Conservation (phyloP, 1,284 basidiomycete genomes). For the Paramarasmius palmivorus region DNA sequence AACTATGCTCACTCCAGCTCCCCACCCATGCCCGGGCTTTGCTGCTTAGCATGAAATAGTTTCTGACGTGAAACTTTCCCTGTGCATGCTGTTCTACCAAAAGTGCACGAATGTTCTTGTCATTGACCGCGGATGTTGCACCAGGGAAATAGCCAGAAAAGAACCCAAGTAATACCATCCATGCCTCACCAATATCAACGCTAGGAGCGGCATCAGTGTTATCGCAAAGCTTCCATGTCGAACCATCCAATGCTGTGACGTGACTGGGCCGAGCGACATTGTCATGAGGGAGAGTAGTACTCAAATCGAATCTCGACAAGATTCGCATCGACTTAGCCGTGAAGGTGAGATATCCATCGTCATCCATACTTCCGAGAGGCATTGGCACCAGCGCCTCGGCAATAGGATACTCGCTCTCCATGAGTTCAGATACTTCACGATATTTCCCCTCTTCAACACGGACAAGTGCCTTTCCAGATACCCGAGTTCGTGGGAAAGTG, state of each 20-base stretch:
- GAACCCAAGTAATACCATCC: slow-evolving; percentile 10
- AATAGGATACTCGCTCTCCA: slow-evolving; percentile 13
- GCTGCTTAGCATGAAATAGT: slow-evolving; percentile 12
- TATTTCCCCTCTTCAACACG: slow-evolving; percentile 1
- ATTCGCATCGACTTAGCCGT: background rate
- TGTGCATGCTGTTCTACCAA: slow-evolving; percentile 11
- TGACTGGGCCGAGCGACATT: background rate
- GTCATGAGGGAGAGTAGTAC: too few relatives aligned
- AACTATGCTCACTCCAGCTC: background rate
- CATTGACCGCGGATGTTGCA: slow-evolving; percentile 10
- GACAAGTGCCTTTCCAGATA: slow-evolving; percentile 17
- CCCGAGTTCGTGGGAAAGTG: slow-evolving; percentile 21
- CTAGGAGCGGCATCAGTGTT: too few relatives aligned
- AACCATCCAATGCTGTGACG: background rate
- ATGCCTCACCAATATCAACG: background rate
- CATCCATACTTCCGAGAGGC: slow-evolving; percentile 2
- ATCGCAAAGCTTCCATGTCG: background rate
- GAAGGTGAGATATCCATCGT: slow-evolving; percentile 2
- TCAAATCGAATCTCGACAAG: background rate
- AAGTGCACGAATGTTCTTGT: slow-evolving; percentile 12
- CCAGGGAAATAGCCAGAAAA: slow-evolving; percentile 14
- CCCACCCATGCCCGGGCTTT: slow-evolving; percentile 1
- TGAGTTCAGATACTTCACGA: slow-evolving; percentile 8
- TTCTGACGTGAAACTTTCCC: slow-evolving; percentile 10
- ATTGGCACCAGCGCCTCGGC: background rate